Conservation (phyloP, 2,329 filamentous ascomycete genomes). For the Meredithiella fracta region DNA sequence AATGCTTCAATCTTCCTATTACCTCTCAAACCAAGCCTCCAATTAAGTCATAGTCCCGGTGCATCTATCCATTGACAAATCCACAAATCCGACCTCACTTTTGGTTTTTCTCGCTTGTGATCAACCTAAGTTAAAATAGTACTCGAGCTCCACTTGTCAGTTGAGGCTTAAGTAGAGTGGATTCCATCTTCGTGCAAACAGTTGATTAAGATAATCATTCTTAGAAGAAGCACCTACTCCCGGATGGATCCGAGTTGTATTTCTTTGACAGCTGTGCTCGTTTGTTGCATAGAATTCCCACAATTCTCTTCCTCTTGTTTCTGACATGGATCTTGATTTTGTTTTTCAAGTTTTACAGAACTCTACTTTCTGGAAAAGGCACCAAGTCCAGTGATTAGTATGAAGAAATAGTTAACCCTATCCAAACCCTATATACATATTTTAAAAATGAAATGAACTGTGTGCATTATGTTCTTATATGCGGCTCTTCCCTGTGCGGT, state of each 20-base stretch:
- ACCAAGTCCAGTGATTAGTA: neutral
- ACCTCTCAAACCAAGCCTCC: neutral
- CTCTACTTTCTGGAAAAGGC: neutral
- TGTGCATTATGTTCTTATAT: no score
- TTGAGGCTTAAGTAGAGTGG: neutral
- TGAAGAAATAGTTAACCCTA: no score
- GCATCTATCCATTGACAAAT: no score
- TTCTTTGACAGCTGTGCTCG: neutral
- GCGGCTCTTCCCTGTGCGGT: no score
- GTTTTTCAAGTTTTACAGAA: neutral
- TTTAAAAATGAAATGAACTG: no score
- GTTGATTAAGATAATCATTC: no score
- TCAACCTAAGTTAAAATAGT: neutral
- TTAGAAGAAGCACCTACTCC: neutral
- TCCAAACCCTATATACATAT: neutral
- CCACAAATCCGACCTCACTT: no score
- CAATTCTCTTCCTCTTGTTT: neutral
- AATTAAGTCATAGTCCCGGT: no score
- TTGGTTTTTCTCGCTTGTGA: no score
- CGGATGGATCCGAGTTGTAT: conserved; percentile 2
- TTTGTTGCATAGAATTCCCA: neutral
- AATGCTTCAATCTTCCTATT: conserved; percentile 2
- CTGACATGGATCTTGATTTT: neutral
- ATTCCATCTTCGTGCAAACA: neutral
- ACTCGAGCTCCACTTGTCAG: neutral